Conservation (phyloP, 1,139 yeast genomes). For the Lodderomyces orthopsilosis region DNA sequence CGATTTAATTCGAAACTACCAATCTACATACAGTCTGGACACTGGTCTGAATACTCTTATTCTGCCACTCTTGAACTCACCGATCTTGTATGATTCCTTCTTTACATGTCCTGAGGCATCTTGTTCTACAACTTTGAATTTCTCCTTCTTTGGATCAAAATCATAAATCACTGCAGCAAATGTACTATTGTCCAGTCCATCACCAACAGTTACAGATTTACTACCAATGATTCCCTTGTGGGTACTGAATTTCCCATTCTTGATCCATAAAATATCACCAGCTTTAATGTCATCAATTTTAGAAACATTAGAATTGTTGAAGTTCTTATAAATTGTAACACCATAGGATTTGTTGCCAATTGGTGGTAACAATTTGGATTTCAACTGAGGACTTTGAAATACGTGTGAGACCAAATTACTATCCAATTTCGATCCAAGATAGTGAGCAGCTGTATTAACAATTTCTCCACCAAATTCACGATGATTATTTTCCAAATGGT, state of each 20-base stretch:
- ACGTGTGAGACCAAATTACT: constrained; percentile 26
- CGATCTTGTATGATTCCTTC: constrained; percentile 61
- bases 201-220: constrained; percentile 42
- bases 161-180: constrained; percentile 52
- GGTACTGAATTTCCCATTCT: constrained; percentile 69
- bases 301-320: constrained; percentile 47
- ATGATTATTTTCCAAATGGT: constrained; percentile 51
- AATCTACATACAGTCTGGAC: constrained; percentile 32
- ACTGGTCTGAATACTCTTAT: constrained; percentile 77
- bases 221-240: constrained; percentile 63
- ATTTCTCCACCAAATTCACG: constrained; percentile 43
- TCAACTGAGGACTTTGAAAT: constrained; percentile 12
- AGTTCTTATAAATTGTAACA: constrained; percentile 56
- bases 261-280: constrained; percentile 80
- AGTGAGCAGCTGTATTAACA: constrained; percentile 39
- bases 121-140: constrained; percentile 70
- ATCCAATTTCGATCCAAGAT: constrained; percentile 36
- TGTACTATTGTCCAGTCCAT: constrained; percentile 21
- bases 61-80: constrained; percentile 76
- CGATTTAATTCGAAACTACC: neutral
- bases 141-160: constrained; percentile 72
- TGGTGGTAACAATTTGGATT: constrained; percentile 42
- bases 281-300: constrained; percentile 65
- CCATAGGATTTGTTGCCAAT: constrained; percentile 74
- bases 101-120: constrained; percentile 53